phyloP scores from a whole-genome alignment of 2,329 filamentous ascomycete genomes.

The Phyllosticta capitalensis region DNA sequence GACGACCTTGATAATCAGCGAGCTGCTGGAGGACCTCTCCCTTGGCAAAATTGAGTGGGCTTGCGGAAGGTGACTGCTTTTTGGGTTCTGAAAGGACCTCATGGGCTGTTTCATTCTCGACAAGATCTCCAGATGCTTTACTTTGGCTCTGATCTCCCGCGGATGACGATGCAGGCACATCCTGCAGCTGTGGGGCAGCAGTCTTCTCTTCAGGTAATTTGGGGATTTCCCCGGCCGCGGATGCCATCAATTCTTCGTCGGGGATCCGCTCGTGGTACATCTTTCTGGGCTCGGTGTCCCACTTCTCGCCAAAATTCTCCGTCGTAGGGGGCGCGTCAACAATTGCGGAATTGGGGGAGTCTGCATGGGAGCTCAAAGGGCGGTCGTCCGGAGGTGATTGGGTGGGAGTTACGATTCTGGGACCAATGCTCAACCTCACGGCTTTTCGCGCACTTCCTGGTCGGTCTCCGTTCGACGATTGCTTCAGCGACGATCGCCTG shows the following conservation, averaged over 20 bases:
- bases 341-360: neutral
- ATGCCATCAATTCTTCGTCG: conserved; percentile 1
- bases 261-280: conserved; percentile 4
- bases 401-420: conserved; percentile 8
- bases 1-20: neutral
- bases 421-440: conserved; percentile 8
- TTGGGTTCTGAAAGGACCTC: neutral
- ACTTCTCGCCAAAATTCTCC: neutral
- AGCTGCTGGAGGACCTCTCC: conserved; percentile 2
- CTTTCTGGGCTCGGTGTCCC: conserved; percentile 2
- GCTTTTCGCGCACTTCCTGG: conserved; percentile 8
- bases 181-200: neutral
- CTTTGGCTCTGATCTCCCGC: neutral
- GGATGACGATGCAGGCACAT: neutral
- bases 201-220: neutral
- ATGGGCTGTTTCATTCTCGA: neutral
- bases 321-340: neutral
- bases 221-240: neutral
- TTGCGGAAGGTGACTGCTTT: neutral
- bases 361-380: neutral
- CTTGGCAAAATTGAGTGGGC: conserved; percentile 4
- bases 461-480: conserved; percentile 4
- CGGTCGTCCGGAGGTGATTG: conserved; percentile 8
- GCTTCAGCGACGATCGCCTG: conserved; percentile 10
- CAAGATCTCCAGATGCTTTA: neutral